phyloP scores from a whole-genome alignment of 2,329 filamentous ascomycete genomes.

The Scedosporium aurantiacum region DNA sequence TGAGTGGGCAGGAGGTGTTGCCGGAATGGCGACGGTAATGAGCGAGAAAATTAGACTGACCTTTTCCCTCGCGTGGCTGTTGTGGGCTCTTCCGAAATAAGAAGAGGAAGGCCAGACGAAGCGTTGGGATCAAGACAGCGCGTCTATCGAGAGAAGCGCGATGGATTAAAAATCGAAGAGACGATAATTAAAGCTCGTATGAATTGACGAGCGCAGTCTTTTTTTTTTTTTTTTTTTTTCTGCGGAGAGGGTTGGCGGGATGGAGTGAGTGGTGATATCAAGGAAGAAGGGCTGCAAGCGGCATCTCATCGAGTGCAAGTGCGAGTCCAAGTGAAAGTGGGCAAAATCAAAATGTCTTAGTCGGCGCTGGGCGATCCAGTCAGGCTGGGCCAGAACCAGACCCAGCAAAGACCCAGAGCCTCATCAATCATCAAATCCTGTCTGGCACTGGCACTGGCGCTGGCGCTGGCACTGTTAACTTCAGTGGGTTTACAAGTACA shows the following conservation, averaged over 20 bases:
- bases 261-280: neutral
- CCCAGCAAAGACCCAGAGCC: neutral
- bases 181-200: neutral
- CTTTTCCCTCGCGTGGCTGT: neutral
- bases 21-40: neutral
- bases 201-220: neutral
- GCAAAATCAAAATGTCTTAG: neutral
- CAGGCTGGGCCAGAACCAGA: neutral
- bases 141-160: neutral
- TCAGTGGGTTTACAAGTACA: too few relatives aligned
- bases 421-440: too few relatives aligned
- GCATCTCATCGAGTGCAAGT: slow-evolving; percentile 3
- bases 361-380: neutral
- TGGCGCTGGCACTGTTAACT: too few relatives aligned
- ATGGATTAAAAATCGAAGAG: neutral
- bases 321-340: neutral
- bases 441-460: neutral
- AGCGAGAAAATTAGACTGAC: slow-evolving; percentile 6
- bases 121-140: neutral
- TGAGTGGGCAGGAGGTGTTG: neutral
- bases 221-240: neutral
- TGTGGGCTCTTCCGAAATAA: neutral
- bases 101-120: neutral
- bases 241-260: neutral
- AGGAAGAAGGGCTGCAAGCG: neutral